These are phyloP conservation scores for Glomus cerebriforme DNA, from an alignment of 192 early-diverging fungal genomes.

Conservation along the genomic window DNA sequence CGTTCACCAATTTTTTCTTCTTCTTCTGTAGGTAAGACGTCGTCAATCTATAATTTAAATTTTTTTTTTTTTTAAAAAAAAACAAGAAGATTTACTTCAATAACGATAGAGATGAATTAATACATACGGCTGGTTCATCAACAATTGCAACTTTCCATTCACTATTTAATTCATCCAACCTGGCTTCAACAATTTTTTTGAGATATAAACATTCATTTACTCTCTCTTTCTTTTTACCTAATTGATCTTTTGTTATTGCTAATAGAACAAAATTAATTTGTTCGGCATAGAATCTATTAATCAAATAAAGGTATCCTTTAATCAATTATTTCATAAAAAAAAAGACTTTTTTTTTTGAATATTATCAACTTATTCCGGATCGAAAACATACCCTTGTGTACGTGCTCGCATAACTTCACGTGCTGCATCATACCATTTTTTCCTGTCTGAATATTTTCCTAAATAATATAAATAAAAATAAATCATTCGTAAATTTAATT, in stretches of 20 bases:
- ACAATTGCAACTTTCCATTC: slow-evolving; percentile 43
- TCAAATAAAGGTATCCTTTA: too few species aligned
- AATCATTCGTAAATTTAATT: background rate
- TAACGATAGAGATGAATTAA: background rate
- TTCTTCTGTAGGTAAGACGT: background rate
- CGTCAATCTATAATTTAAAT: background rate
- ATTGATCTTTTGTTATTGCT: slow-evolving; percentile 43
- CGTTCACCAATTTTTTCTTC: background rate
- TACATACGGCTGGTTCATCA: background rate
- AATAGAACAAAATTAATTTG: slow-evolving; percentile 60
- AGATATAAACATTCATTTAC: slow-evolving; percentile 33
- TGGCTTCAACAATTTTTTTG: slow-evolving; percentile 34
- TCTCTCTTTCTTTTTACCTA: slow-evolving; percentile 24
- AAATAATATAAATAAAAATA: slow-evolving; percentile 17
- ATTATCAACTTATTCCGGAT: background rate
- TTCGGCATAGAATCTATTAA: slow-evolving; percentile 10
- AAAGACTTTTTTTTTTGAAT: background rate
- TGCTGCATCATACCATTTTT: slow-evolving; percentile 23
- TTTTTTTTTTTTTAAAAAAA: background rate
- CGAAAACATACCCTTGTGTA: background rate
- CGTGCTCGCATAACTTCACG: background rate
- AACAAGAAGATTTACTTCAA: background rate
- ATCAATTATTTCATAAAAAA: background rate
- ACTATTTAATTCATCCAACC: slow-evolving; percentile 34
- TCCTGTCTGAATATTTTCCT: slow-evolving; percentile 14